These are phyloP conservation scores for Lactarius evosmus DNA, from an alignment of 768 basidiomycete genomes.

Conservation along the genomic window DNA sequence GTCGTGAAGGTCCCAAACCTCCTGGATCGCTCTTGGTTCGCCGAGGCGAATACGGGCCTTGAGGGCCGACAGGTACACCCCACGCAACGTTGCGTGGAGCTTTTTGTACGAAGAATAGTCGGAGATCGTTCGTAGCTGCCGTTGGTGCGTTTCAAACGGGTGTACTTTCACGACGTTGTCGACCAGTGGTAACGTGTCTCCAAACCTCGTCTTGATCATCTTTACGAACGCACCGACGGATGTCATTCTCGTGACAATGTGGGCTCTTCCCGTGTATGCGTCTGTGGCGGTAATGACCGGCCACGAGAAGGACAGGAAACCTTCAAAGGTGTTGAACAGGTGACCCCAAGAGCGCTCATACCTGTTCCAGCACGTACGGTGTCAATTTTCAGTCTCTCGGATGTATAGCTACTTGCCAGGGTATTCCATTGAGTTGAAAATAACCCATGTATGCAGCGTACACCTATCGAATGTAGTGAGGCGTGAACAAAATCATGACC, in stretches of 20 bases:
- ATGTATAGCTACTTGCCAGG: constrained; percentile 48
- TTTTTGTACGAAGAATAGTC: constrained; percentile 70
- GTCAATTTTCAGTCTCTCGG: neutral
- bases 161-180: constrained; percentile 67
- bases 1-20: constrained; percentile 65
- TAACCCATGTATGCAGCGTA: constrained; percentile 79
- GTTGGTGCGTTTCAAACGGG: constrained; percentile 64
- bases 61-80: constrained; percentile 59
- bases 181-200: constrained; percentile 68
- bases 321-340: constrained; percentile 73
- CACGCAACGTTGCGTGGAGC: constrained; percentile 66
- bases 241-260: constrained; percentile 73
- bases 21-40: constrained; percentile 58
- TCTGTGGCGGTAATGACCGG: constrained; percentile 78
- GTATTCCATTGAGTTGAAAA: constrained; percentile 66
- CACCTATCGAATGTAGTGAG: constrained; percentile 36
- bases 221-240: constrained; percentile 73
- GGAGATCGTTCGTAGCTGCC: constrained; percentile 67
- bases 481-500: constrained; percentile 3
- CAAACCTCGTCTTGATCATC: constrained; percentile 87
- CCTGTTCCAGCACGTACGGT: constrained; percentile 42
- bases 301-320: constrained; percentile 80
- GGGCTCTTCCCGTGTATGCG: constrained; percentile 62
- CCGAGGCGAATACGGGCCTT: constrained; percentile 64
- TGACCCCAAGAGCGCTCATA: constrained; percentile 79